Percentiles rank a stretch among this genome's conserved stretches.
These are phyloP conservation scores for Saitozyma sp. DNA, from an alignment of 768 basidiomycete species.

Conservation along the genomic window DNA sequence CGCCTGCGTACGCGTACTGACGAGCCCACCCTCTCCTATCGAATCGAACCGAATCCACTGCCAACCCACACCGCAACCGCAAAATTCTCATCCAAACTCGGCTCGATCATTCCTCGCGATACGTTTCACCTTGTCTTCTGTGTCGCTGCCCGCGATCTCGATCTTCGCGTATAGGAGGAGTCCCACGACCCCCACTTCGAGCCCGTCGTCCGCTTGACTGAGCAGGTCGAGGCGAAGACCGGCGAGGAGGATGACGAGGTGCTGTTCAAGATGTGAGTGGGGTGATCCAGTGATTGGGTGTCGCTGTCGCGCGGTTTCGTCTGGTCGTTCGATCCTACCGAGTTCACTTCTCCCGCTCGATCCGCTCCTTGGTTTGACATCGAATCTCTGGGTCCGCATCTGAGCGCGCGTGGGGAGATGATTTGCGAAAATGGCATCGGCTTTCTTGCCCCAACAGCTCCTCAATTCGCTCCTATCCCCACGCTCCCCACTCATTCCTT, in stretches of 20 bases:
- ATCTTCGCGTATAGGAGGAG: constrained; percentile 58
- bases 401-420: too few species aligned
- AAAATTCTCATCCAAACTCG: too few species aligned
- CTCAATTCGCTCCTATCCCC: too few species aligned
- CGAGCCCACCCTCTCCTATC: neutral
- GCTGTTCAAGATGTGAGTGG: constrained; percentile 89
- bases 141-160: too few species aligned
- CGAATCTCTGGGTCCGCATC: neutral
- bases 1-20: neutral
- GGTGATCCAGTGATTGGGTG: neutral
- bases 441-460: too few species aligned
- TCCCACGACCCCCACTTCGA: constrained; percentile 89
- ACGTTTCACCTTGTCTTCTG: too few species aligned
- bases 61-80: too few species aligned
- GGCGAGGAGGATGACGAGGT: constrained; percentile 90
- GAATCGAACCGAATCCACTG: too few species aligned
- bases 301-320: constrained; percentile 21
- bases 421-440: too few species aligned
- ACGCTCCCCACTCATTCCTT: too few species aligned
- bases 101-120: too few species aligned
- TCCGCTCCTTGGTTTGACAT: neutral
- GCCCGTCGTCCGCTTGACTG: constrained; percentile 93
- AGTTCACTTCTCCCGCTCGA: neutral
- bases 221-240: constrained; percentile 93
- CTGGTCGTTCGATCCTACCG: neutral